Evolutionary conservation across 73 alveolate genomes (phyloP).

Genomic region (Tetrahymena malaccensis): DNA sequence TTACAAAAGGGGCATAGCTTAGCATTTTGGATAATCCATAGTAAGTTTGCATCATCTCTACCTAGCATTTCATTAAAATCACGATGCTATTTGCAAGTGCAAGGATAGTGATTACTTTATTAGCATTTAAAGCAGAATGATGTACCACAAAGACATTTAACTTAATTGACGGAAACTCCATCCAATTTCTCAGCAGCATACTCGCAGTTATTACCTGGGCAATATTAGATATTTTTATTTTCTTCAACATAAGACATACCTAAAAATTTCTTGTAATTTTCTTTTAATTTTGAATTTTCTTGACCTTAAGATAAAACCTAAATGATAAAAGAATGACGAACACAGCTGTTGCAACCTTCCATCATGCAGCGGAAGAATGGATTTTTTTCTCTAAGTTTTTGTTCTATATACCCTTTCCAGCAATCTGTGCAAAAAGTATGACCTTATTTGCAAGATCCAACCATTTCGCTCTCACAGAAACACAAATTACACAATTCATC

Average conservation of each 20-base stretch:
- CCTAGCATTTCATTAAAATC: slow-evolving; percentile 21
- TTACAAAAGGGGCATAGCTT: slow-evolving; percentile 62
- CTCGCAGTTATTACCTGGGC: neutral
- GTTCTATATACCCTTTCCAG: neutral
- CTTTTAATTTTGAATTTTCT: neutral
- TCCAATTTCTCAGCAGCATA: neutral
- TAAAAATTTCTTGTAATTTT: neutral
- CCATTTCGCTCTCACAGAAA: neutral
- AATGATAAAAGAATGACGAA: neutral
- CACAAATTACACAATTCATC: neutral
- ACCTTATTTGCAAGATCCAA: neutral
- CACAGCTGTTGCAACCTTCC: neutral
- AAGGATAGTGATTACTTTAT: slow-evolving; percentile 53
- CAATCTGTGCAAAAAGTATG: neutral
- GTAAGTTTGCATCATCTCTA: slow-evolving; percentile 41
- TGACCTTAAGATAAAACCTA: neutral
- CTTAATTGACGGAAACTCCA: neutral
- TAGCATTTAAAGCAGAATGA: slow-evolving; percentile 52
- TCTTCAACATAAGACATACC: neutral
- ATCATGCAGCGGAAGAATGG: neutral
- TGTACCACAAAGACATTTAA: slow-evolving; percentile 42
- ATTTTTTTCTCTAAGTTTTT: neutral
- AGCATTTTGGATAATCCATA: slow-evolving; percentile 53
- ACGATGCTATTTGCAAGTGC: slow-evolving; percentile 46
- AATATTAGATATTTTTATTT: neutral